Evolutionary conservation across 2,329 filamentous ascomycete genomes (phyloP), one percentile per base, ranked within the genome.

Genomic region (Curvularia sp.): DNA sequence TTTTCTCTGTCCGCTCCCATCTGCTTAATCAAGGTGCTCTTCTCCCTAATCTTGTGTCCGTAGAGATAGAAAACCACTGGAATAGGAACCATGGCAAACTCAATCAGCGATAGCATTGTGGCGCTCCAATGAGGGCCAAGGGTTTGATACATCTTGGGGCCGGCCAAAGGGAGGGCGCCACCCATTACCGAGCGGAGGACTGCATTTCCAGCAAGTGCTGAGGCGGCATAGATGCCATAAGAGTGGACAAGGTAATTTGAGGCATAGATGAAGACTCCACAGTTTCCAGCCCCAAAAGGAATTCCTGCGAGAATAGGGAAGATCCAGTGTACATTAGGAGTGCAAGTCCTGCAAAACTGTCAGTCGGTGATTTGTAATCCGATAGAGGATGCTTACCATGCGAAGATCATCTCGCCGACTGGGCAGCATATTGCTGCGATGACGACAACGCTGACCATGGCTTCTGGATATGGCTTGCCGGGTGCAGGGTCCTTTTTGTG

Each of bases 321-420:
- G n/a, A 92, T 87, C 89, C 91, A 96, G 73, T 92, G 93, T 30
- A 96, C 91, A 4, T 86, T 84, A 0, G 93, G 93, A 0, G 92
- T 86, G 60, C 70, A 93, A 7, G 64, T 66, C 53, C 57, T 59
- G 4, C 3, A 23, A 3, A 1, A 0, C 0, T n/a, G 34, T 57
- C 30, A 55, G 30, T 5, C 8, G 1, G 8, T 9, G 9, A 2
- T 12, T 36, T 15, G 25, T 43, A 19, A 18, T 6, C 10, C 5
- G 32, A 18, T n/a, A 2, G 21, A 36, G 38, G 19, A 15, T 7
- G 38, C 57, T 42, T 28, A 59, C 92, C 92, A 97, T 0, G 91
- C 87, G 71, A 97, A 97, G 75, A 89, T 89, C 23, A 97, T 84
- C 76, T 97, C 89, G 15, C 93, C 93, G 3, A 91, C 75, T 0